Evolutionary conservation across 768 basidiomycete species (phyloP).

Genomic region (Amanita inopinata): DNA sequence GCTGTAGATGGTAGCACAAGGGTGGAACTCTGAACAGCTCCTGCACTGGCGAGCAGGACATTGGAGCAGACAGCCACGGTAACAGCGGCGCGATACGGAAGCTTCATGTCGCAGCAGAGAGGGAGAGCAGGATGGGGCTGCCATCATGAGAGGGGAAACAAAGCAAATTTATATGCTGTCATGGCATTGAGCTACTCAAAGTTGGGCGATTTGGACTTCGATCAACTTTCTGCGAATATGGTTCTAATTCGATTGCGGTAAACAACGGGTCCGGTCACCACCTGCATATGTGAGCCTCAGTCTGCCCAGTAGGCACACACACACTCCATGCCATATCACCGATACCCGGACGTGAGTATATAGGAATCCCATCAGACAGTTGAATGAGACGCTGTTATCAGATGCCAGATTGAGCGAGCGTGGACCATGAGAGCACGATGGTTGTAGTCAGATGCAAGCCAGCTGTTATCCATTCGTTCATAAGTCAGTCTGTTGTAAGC

Average conservation of each 20-base stretch:
- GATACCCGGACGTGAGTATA: no score
- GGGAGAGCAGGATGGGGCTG: neutral
- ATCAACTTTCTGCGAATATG: neutral
- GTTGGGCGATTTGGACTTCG: neutral
- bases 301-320: neutral
- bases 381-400: no score
- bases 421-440: no score
- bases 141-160: conserved; percentile 8
- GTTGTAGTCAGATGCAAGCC: no score
- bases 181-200: neutral
- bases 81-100: conserved; percentile 10
- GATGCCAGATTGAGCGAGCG: no score
- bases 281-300: neutral
- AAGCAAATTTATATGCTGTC: neutral
- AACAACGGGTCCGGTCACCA: neutral
- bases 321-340: no score
- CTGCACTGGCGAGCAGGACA: conserved; percentile 19
- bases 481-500: neutral
- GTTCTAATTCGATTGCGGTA: neutral
- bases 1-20: conserved; percentile 34
- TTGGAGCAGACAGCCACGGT: conserved; percentile 10
- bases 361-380: no score
- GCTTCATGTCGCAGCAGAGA: conserved; percentile 16
- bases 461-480: neutral
- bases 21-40: conserved; percentile 33